phyloP scores from a whole-genome alignment of 2,329 filamentous ascomycete species.

The Colletotrichum sp. region DNA sequence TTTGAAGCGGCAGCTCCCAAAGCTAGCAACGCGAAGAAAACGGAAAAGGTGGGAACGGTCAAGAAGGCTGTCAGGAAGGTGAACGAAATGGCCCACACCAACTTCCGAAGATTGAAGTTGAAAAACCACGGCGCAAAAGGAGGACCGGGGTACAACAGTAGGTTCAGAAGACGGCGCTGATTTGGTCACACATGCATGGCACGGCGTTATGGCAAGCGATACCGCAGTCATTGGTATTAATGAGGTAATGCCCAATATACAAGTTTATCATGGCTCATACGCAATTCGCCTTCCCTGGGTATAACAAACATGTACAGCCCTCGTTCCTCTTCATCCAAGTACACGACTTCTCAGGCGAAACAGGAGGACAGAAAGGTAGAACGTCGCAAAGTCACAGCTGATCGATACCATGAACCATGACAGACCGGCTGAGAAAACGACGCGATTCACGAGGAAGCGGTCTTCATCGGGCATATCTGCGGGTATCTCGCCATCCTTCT shows the following conservation, averaged over 20 bases:
- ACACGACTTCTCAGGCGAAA: background rate
- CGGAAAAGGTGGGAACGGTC: constrained; percentile 47
- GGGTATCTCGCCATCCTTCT: constrained; percentile 9
- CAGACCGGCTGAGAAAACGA: constrained; percentile 7
- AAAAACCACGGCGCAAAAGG: constrained; percentile 67
- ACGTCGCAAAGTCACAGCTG: constrained; percentile 19
- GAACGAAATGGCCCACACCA: constrained; percentile 67
- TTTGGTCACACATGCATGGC: background rate
- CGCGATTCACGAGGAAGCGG: background rate
- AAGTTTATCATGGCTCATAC: background rate
- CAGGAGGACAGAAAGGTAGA: background rate
- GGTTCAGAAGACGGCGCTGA: constrained; percentile 58
- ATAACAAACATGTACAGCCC: background rate
- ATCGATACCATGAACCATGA: constrained; percentile 20
- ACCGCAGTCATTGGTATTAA: background rate
- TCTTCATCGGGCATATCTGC: background rate
- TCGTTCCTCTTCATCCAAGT: background rate
- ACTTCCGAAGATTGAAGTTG: constrained; percentile 71
- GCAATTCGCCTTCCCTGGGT: background rate
- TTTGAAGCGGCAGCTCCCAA: constrained; percentile 32
- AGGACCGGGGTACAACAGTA: constrained; percentile 60
- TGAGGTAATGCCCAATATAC: constrained; percentile 13
- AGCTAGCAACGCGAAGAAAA: constrained; percentile 24
- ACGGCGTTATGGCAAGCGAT: constrained; percentile 3
- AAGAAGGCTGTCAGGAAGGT: constrained; percentile 64